Evolutionary conservation across 2,329 filamentous ascomycete genomes (phyloP), one percentile per base, ranked within the genome.

Genomic region (Apiospora malaysiana): DNA sequence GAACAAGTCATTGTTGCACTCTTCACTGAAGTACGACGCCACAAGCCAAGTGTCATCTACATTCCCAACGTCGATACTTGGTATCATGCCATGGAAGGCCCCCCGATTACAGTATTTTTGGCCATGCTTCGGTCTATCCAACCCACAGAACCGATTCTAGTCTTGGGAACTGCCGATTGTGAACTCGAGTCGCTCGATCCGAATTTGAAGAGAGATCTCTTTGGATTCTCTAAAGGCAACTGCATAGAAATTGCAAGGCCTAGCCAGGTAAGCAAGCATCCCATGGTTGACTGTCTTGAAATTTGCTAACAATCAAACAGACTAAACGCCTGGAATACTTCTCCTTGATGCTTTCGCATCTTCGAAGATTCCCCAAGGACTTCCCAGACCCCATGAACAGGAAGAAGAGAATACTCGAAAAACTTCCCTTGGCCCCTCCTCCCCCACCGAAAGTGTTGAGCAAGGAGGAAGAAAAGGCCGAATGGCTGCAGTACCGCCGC

Each of bases 31-130:
- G 93, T 97, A 47, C 94, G 95, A 80, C 91, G 95, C 47, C 94
- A 98, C 79, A 98, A 97, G 80, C 96, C 96, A 0, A 97, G 94
- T 79, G 94, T 98, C 47, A 96, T 99, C 68, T 98, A 95, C 81
- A 93, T 99, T 59, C 95, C 96, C 2, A 92, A 94, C 75, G 89
- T 98, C 67, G 93, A 97, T 75, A 88, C 92, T 9, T 99, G 96
- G 96, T 95, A 94, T 78, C 83, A 88, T 23, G 87, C 86, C 37
- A 78, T 92, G 23, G 79, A 81, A n/a, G 83, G 84, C 9, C 91
- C 93, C 49, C 89, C 91, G 2, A 89, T 97, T 70, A 91, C 91
- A 45, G 96, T 94, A 0, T 98, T 99, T 81, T 86, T 92, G 72
- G 92, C 93, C 10, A 90, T 98, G 80, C 83, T 99, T 46, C 90